Conservation (phyloP, 345 rosid species). For the Ceriops decandra region DNA sequence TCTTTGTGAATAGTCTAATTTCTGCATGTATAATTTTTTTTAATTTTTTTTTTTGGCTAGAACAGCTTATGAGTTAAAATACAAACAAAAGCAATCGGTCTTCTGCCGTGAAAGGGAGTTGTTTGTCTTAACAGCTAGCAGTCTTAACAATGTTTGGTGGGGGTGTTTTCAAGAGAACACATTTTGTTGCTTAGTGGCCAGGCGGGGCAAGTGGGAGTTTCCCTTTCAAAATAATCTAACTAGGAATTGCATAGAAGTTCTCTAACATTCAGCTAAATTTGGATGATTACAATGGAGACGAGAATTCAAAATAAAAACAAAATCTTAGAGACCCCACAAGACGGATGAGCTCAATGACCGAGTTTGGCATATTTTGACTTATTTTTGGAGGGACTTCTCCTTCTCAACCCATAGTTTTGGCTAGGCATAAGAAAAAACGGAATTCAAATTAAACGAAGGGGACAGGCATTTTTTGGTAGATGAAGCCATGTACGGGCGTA, state of each 20-base stretch:
- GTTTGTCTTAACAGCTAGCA: constrained; percentile 19
- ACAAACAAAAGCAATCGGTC: background rate
- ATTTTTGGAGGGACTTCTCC: no score
- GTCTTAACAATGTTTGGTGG: constrained; percentile 17
- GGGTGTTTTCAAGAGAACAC: constrained; percentile 23
- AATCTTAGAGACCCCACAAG: background rate
- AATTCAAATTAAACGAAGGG: no score
- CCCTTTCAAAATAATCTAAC: background rate
- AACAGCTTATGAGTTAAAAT: background rate
- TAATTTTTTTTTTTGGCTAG: no score
- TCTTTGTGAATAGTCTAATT: no score
- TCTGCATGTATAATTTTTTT: no score
- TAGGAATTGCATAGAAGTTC: background rate
- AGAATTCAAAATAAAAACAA: background rate
- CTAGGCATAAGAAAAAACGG: no score
- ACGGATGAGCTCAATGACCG: background rate
- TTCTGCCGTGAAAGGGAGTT: constrained; percentile 5
- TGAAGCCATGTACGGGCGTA: no score
- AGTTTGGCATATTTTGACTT: no score
- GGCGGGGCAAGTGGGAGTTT: constrained; percentile 1
- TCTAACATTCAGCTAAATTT: constrained; percentile 21
- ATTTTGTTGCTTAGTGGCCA: constrained; percentile 13
- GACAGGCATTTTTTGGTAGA: no score
- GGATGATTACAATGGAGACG: background rate
- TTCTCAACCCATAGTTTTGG: no score